These are phyloP conservation scores for Hirschioporus abietinus DNA, from an alignment of 768 basidiomycete species.

Conservation along the genomic window DNA sequence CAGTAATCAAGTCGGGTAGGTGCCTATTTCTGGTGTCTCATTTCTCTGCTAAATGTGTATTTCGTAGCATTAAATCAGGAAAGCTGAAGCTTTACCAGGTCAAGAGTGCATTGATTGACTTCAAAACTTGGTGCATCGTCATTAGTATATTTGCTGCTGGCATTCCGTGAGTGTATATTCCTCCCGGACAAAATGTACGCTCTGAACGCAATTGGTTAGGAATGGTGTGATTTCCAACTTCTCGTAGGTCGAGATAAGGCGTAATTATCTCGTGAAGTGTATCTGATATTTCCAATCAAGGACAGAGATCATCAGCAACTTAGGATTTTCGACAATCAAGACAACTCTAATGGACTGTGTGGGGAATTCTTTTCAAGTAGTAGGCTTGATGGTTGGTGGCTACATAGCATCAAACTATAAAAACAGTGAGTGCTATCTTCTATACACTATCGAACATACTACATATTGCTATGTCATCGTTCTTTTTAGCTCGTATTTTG, in stretches of 20 bases:
- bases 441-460: not conserved
- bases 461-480: not conserved
- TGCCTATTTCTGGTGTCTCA: not conserved
- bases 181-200: not conserved
- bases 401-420: conserved; percentile 17
- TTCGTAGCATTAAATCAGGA: conserved; percentile 27
- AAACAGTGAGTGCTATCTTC: conserved; percentile 9
- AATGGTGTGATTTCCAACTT: conserved; percentile 24
- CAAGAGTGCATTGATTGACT: conserved; percentile 24
- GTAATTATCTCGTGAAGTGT: not conserved
- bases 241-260: conserved; percentile 6
- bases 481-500: not conserved
- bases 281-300: not conserved
- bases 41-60: conserved; percentile 12
- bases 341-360: conserved; percentile 22
- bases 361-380: conserved; percentile 17
- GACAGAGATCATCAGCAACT: conserved; percentile 18
- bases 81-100: conserved; percentile 32
- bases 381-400: conserved; percentile 15
- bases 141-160: conserved; percentile 27
- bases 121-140: conserved; percentile 31
- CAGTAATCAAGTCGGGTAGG: conserved; percentile 20
- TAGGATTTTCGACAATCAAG: conserved; percentile 20
- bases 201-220: not conserved
- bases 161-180: conserved; percentile 19